A percentile compares a stretch with the other conserved stretches of the same genome.
phyloP scores from a whole-genome alignment of 2,329 filamentous ascomycete genomes.

The Penicillium sp. region DNA sequence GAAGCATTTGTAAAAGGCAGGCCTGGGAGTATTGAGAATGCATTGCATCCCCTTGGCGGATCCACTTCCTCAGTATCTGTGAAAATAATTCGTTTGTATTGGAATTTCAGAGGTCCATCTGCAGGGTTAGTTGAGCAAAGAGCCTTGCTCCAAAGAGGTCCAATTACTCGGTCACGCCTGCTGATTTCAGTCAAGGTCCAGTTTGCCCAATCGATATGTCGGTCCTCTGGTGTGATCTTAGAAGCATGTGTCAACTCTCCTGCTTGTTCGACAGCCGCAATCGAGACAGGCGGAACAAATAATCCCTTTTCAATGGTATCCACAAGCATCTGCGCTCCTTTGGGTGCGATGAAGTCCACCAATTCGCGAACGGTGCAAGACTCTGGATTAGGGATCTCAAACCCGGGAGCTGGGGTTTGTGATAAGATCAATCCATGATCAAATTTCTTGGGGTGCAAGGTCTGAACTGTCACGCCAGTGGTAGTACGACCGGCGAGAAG shows the following conservation, averaged over 20 bases:
- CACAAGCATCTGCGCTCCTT: constrained; percentile 71
- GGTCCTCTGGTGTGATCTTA: constrained; percentile 68
- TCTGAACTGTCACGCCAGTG: constrained; percentile 84
- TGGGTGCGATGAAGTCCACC: constrained; percentile 56
- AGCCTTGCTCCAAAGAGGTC: constrained; percentile 62
- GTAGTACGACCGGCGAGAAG: constrained; percentile 60
- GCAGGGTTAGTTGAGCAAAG: constrained; percentile 24
- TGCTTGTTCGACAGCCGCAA: constrained; percentile 27
- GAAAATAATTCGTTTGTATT: constrained; percentile 40
- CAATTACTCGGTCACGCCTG: constrained; percentile 60
- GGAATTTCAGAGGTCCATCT: constrained; percentile 21
- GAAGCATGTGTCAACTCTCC: constrained; percentile 57
- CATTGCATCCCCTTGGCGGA: constrained; percentile 25
- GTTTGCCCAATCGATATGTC: constrained; percentile 59
- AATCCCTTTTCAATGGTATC: constrained; percentile 60
- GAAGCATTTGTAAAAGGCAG: constrained; percentile 37
- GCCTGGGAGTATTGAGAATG: constrained; percentile 35
- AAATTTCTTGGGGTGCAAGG: constrained; percentile 71
- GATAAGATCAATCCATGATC: constrained; percentile 75
- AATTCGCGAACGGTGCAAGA: constrained; percentile 52
- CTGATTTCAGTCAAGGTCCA: constrained; percentile 58
- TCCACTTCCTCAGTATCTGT: constrained; percentile 37
- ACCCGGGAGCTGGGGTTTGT: constrained; percentile 62
- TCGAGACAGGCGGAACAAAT: constrained; percentile 62
- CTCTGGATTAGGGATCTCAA: constrained; percentile 50